phyloP scores from a whole-genome alignment of 164 flowering plant genomes.

The Aristolochia fimbriata region DNA sequence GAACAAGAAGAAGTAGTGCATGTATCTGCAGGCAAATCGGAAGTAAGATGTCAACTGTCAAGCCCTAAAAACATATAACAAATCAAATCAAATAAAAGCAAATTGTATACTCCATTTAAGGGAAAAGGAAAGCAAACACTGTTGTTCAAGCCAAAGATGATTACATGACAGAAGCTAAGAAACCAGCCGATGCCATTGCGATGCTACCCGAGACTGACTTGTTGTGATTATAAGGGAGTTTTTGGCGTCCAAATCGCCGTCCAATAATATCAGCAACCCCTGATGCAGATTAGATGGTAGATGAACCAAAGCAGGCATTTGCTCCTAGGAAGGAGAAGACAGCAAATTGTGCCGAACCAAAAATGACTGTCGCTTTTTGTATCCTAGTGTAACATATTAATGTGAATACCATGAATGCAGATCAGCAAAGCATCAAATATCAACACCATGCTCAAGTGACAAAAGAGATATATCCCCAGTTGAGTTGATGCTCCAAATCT shows the following conservation, averaged over 20 bases:
- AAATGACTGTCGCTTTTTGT: too few relatives aligned
- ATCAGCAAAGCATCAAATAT: too few relatives aligned
- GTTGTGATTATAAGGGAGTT: conserved; percentile 68
- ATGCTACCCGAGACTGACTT: conserved; percentile 72
- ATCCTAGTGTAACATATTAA: too few relatives aligned
- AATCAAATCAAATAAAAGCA: background rate
- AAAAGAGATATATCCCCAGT: too few relatives aligned
- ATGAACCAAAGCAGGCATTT: background rate
- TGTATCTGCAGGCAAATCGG: conserved; percentile 39
- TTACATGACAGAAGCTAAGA: conserved; percentile 62
- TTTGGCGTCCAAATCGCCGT: conserved; percentile 57
- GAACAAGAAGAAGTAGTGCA: conserved; percentile 68
- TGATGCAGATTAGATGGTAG: conserved; percentile 10
- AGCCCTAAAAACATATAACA: background rate
- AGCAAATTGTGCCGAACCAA: too few relatives aligned
- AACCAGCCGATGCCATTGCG: conserved; percentile 73
- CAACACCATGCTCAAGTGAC: too few relatives aligned
- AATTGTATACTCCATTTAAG: too few relatives aligned
- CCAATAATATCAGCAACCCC: conserved; percentile 88
- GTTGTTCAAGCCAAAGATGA: background rate
- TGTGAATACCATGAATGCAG: too few relatives aligned
- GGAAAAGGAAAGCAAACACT: too few relatives aligned
- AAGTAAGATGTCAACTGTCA: background rate
- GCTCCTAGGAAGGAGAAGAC: too few relatives aligned
- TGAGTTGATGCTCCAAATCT: too few relatives aligned